Base-by-base conservation (phyloP, 1,284 basidiomycete species). In the Hortiboletus rubellus region DNA sequence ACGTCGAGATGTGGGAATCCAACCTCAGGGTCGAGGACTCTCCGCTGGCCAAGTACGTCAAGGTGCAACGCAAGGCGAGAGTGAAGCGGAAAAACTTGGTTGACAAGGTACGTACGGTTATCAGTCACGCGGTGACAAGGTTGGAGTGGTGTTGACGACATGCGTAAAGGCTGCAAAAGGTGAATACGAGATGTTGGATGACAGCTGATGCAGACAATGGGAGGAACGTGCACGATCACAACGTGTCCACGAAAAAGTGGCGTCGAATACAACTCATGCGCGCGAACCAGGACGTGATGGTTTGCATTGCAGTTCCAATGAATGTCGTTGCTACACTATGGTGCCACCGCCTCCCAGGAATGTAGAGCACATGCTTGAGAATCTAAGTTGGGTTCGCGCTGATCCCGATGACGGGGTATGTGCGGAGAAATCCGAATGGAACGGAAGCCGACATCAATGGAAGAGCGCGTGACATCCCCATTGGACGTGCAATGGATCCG, bases 41-140 rank as follows among this genome's bases (percentile, higher is more conserved):
- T 6, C 93, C 95, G 3, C 75, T 98, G 49, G 86, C 84, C 49
- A 89, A 86, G 68, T 94, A 91, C 74, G 79, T 92, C 67, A 87
- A 87, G 67, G 81, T 94, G 55, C 87, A 91, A 75, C 81, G 82
- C 66, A 96, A 94, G 79, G 79, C 85, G 34, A 81, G 93, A 71
- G 90, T 91, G 65, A 88, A 88, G 75, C 84, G 85, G 66, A 82
- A 85, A 66, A 81, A 81, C 64, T 72, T 92, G 63, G 77, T 93
- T 42, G 90, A 94, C 69, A 92, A 91, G 84, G 89, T 88, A 63
- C 46, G 77, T 66, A 5, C n/a, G 4, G 3, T 9, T 7, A 34
- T 31, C 17, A 24, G 24, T 8, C 11, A 37, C 31, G 33, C 14
- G 24, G 17, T 63, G 41, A 63, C 31, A 18, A 18, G 18, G 18